Evolutionary conservation across 768 basidiomycete species (phyloP).

Genomic region (Trametes gibbosa): DNA sequence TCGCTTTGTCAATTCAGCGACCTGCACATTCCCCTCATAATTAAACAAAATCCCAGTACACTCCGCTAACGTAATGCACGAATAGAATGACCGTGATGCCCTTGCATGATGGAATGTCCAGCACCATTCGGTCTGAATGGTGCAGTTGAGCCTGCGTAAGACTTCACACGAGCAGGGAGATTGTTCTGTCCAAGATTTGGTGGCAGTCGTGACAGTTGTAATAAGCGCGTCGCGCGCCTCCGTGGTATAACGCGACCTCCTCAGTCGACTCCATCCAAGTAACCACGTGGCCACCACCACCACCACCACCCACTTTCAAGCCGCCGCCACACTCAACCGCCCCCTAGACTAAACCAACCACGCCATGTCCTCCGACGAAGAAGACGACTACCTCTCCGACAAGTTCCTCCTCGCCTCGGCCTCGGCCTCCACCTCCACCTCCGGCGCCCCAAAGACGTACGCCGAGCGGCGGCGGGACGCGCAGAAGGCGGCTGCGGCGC

Average conservation of each 20-base stretch:
- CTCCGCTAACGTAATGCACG: slow-evolving; percentile 17
- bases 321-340: slow-evolving; percentile 47
- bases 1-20: slow-evolving; percentile 25
- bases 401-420: slow-evolving; percentile 62
- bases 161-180: too few species aligned
- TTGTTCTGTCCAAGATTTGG: too few species aligned
- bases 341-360: too few species aligned
- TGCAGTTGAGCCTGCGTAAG: too few species aligned
- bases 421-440: slow-evolving; percentile 29
- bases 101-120: background rate
- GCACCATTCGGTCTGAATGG: too few species aligned
- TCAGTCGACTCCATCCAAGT: background rate
- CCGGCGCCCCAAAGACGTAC: slow-evolving; percentile 57
- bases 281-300: background rate
- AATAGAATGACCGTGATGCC: slow-evolving; percentile 15
- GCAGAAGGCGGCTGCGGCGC: slow-evolving; percentile 37
- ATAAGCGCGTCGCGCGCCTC: too few species aligned
- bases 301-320: background rate
- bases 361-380: slow-evolving; percentile 44
- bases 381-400: slow-evolving; percentile 88
- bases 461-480: slow-evolving; percentile 70
- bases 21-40: slow-evolving; percentile 10
- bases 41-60: background rate
- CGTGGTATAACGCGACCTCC: too few species aligned
- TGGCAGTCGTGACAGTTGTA: too few species aligned